phyloP scores from a whole-genome alignment of 495 filamentous ascomycete species.

The Penicillium bialowiezense region DNA sequence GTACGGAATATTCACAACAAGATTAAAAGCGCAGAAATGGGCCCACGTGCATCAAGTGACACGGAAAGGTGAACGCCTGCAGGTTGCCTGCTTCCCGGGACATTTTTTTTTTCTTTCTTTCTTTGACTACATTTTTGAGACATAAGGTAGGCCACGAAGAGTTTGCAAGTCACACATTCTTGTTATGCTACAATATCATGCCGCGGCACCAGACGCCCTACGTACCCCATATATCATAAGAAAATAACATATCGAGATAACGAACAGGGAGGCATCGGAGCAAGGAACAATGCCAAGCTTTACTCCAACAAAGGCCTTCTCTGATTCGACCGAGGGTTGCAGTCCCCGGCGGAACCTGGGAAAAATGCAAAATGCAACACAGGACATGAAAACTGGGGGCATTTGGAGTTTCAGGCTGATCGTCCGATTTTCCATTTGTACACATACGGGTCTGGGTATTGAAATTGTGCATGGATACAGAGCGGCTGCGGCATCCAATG shows the following conservation, averaged over 20 bases:
- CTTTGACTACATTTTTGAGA: not conserved
- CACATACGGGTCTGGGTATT: not conserved
- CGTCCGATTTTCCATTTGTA: constrained; percentile 16
- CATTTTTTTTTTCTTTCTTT: not conserved
- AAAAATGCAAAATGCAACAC: constrained; percentile 1
- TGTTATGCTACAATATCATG: too few relatives aligned
- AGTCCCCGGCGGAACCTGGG: not conserved
- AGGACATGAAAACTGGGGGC: constrained; percentile 25
- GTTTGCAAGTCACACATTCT: too few relatives aligned
- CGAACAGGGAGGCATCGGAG: too few relatives aligned
- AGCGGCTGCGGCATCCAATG: constrained; percentile 32
- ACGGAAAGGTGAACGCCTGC: constrained; percentile 3
- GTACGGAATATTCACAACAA: not conserved
- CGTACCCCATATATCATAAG: too few relatives aligned
- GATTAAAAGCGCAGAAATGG: constrained; percentile 1
- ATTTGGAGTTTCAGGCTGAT: constrained; percentile 17
- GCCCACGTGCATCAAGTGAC: constrained; percentile 10
- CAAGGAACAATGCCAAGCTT: constrained; percentile 14
- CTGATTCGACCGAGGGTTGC: constrained; percentile 10
- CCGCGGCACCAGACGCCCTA: too few relatives aligned
- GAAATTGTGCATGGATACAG: constrained; percentile 17
- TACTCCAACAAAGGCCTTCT: not conserved
- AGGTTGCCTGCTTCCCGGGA: not conserved
- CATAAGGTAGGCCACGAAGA: too few relatives aligned
- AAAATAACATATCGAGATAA: too few relatives aligned